Evolutionary conservation across 495 filamentous ascomycete species (phyloP).

Genomic region (Aspergillus sclerotiicarbonarius): DNA sequence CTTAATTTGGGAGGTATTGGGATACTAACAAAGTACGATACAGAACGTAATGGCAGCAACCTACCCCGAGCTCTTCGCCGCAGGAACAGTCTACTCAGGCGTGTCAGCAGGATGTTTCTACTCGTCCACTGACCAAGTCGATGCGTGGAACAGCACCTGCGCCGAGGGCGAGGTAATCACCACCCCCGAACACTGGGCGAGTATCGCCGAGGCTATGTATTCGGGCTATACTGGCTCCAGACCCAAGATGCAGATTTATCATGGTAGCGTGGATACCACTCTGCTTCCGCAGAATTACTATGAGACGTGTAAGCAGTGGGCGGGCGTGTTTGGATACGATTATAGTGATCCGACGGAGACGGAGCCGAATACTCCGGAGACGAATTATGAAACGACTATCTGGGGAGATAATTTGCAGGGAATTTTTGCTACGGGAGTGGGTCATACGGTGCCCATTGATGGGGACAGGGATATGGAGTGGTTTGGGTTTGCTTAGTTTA

Average conservation of each 20-base stretch:
- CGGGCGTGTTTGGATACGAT: conserved; percentile 43
- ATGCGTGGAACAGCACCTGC: conserved; percentile 38
- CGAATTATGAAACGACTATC: conserved; percentile 37
- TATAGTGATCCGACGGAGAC: conserved; percentile 27
- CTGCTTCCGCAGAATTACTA: conserved; percentile 48
- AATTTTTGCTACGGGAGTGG: conserved; percentile 46
- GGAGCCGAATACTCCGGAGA: conserved; percentile 40
- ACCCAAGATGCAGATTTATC: conserved; percentile 56
- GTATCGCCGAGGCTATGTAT: conserved; percentile 50
- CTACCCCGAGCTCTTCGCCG: conserved; percentile 58
- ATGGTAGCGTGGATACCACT: conserved; percentile 50
- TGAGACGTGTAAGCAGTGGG: conserved; percentile 60
- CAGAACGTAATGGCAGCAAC: conserved; percentile 55
- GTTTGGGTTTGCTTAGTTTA: conserved; percentile 35
- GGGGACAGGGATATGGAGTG: conserved; percentile 48
- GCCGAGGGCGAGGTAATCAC: conserved; percentile 45
- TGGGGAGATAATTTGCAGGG: conserved; percentile 53
- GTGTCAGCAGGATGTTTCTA: conserved; percentile 61
- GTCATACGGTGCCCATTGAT: conserved; percentile 49
- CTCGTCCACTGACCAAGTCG: conserved; percentile 41
- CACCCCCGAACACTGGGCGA: conserved; percentile 50
- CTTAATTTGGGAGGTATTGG: neutral
- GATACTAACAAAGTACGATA: neutral
- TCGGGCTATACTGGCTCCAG: conserved; percentile 53
- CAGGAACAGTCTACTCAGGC: conserved; percentile 56